phyloP scores from a whole-genome alignment of 176 grass and related monocot genomes.

The Eremochloa ophiuroides region DNA sequence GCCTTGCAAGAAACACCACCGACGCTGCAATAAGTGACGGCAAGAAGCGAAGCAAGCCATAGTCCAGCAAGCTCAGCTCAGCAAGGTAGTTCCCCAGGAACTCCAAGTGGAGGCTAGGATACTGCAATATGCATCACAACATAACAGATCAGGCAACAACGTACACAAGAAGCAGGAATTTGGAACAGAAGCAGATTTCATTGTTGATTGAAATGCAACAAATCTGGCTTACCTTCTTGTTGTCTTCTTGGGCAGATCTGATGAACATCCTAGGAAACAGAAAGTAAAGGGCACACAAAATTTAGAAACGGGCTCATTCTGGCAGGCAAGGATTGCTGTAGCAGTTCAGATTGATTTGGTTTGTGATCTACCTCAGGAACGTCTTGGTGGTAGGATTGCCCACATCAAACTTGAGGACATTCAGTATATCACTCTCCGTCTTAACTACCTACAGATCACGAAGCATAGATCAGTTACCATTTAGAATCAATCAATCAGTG shows the following conservation, averaged over 20 bases:
- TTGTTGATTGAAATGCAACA: background rate
- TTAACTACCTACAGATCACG: constrained; percentile 36
- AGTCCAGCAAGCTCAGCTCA: constrained; percentile 85
- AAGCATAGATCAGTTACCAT: background rate
- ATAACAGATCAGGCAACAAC: constrained; percentile 1
- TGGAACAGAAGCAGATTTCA: background rate
- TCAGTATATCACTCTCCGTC: constrained; percentile 54
- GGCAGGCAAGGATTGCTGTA: background rate
- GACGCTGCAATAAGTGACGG: constrained; percentile 83
- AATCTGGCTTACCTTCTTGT: constrained; percentile 39
- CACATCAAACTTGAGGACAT: constrained; percentile 71
- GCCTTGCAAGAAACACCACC: constrained; percentile 62
- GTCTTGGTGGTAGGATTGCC: constrained; percentile 84
- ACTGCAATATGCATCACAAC: constrained; percentile 33
- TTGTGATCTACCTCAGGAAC: constrained; percentile 55
- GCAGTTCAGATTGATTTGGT: background rate
- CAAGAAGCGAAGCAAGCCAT: constrained; percentile 61
- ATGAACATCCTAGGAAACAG: constrained; percentile 50
- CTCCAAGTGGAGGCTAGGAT: constrained; percentile 41
- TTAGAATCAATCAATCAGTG: background rate
- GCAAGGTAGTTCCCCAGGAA: constrained; percentile 67
- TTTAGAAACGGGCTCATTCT: background rate
- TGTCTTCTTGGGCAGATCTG: constrained; percentile 61
- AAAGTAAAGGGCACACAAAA: background rate
- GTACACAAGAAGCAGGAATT: background rate